Base-by-base conservation (phyloP, 2,329 filamentous ascomycete species). In the Aspergillus fischeri region DNA sequence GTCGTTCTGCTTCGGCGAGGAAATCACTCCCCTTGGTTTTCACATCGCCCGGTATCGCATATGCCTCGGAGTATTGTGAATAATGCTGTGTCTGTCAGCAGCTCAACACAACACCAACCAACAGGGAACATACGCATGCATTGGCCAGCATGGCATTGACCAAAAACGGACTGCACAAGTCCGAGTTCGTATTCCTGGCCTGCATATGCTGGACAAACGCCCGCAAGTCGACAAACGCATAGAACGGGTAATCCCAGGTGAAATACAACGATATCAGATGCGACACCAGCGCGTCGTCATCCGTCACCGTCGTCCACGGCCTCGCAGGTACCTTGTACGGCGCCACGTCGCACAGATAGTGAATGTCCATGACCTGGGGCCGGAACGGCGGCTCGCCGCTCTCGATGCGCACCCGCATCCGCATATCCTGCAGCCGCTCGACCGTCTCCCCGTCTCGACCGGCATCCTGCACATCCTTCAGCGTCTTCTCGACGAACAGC, bases 161-260 rank as follows among this genome's bases (percentile, higher is more conserved):
- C 4, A 96, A 77, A 52, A 95, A 75, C 1, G 90, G 86, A 0
- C 90, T 92, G 73, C 92, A 96, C 72, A 94, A 91, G 1, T 85
- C 80, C 0, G 85, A 87, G 54, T 82, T 66, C 75, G 75, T 71
- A 14, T 66, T 58, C 3, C 65, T 59, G 11, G 32, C 28, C 4
- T 44, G 55, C 67, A 70, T 70, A 51, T 69, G 56, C 4, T 90
- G 90, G 29, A 82, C 80, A 53, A 87, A 74, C 62, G 93, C 93
- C 65, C 93, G 89, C 42, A 85, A 80, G 67, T 89, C 90, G 68
- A 96, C 92, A 41, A 93, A 79, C 20, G 81, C 85, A 70, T 89
- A 96, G 73, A 92, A 96, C n/a, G 90, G 87, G 72, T 96, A 96
- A 72, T 96, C 91, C 88, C 92, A 96, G 64, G 86, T 90, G 73